Evolutionary conservation across 768 basidiomycete species (phyloP).

Genomic region (Tephrocybe sp.): DNA sequence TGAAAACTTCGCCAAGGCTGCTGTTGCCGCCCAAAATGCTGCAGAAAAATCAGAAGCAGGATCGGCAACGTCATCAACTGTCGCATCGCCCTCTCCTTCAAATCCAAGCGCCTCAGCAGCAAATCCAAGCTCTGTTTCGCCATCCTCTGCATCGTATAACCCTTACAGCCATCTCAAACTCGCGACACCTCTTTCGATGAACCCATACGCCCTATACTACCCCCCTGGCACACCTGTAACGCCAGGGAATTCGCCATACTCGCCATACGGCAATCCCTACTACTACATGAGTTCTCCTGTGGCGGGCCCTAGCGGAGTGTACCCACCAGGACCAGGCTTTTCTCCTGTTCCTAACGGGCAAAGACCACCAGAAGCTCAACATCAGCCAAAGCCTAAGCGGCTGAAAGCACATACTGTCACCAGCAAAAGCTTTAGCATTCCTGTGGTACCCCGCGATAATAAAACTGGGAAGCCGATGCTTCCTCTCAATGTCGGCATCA

Average conservation of each 20-base stretch:
- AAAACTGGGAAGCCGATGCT: conserved; percentile 67
- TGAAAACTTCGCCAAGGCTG: conserved; percentile 34
- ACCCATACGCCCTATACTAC: conserved; percentile 43
- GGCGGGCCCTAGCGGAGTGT: conserved; percentile 34
- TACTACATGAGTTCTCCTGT: conserved; percentile 39
- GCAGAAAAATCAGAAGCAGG: conserved; percentile 13
- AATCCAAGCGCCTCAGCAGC: conserved; percentile 3
- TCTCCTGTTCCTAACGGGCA: conserved; percentile 21
- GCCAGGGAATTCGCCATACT: conserved; percentile 31
- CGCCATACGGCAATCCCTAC: conserved; percentile 40
- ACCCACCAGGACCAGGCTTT: conserved; percentile 26
- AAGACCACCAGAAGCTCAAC: conserved; percentile 32
- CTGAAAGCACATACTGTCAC: conserved; percentile 81
- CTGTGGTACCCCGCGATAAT: conserved; percentile 76
- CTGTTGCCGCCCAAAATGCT: conserved; percentile 29
- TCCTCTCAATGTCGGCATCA: conserved; percentile 82
- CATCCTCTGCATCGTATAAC: conserved; percentile 21
- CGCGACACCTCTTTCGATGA: conserved; percentile 21
- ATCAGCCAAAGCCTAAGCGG: conserved; percentile 68
- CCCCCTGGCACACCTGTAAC: conserved; percentile 36
- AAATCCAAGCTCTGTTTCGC: conserved; percentile 8
- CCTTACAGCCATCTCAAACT: conserved; percentile 21
- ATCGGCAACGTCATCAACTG: conserved; percentile 1
- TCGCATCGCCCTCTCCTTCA: conserved; percentile 9
- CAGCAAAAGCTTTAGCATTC: conserved; percentile 73